A percentile compares a stretch with the other conserved stretches of the same genome.
Evolutionary conservation across 179 eudicot species (phyloP).

Genomic region (Beta corolliflora): DNA sequence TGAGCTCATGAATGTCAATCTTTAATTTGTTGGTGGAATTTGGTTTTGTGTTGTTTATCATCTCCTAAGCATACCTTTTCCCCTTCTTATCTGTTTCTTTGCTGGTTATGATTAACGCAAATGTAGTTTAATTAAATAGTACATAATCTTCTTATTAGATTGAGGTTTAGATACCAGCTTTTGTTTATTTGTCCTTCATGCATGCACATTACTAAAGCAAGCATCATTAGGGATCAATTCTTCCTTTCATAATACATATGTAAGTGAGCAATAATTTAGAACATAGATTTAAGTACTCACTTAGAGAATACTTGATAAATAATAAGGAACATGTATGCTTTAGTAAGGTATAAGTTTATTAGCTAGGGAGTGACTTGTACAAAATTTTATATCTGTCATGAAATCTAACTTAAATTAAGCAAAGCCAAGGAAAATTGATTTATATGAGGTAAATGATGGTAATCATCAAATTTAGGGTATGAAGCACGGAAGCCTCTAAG

Average conservation of each 20-base stretch:
- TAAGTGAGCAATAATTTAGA: conserved; percentile 1
- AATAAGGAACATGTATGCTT: background rate
- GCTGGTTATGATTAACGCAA: conserved; percentile 22
- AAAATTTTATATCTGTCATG: too few species aligned
- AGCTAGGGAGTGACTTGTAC: too few species aligned
- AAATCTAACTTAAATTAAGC: too few species aligned
- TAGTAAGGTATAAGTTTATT: too few species aligned
- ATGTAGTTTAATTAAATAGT: background rate
- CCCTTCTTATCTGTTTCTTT: conserved; percentile 30
- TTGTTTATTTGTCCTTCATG: conserved; percentile 27
- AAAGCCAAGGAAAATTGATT: too few species aligned
- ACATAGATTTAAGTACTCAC: background rate
- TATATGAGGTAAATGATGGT: background rate
- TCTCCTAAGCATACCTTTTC: conserved; percentile 30
- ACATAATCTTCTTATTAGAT: conserved; percentile 15
- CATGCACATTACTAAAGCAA: conserved; percentile 29
- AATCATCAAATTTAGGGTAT: too few species aligned
- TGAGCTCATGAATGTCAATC: conserved; percentile 18
- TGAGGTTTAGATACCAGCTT: conserved; percentile 23
- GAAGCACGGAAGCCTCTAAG: too few species aligned
- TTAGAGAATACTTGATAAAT: background rate
- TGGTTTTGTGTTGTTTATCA: conserved; percentile 18
- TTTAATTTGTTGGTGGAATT: background rate
- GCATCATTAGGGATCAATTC: conserved; percentile 15
- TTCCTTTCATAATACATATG: conserved; percentile 11